A percentile compares a stretch with the other conserved stretches of the same genome.
These are phyloP conservation scores for Neoconidiobolus thromboides DNA, from an alignment of 371 early-diverging fungal species.

Conservation along the genomic window DNA sequence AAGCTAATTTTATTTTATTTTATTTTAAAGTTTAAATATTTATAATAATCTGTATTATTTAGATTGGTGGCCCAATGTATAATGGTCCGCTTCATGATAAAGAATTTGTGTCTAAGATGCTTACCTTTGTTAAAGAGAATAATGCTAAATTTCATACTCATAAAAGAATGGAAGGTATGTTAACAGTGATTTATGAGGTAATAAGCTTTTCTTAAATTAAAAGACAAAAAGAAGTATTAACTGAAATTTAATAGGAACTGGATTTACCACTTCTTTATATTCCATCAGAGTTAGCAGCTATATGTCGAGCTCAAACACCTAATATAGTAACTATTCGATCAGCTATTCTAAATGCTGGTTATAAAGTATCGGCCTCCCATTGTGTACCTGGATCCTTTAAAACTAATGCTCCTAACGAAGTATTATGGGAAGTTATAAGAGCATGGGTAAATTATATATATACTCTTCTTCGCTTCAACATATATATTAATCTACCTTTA, in stretches of 20 bases:
- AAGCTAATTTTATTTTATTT: constrained; percentile 9
- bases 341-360: constrained; percentile 84
- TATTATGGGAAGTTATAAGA: constrained; percentile 89
- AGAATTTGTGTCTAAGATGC: constrained; percentile 50
- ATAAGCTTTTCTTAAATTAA: constrained; percentile 2
- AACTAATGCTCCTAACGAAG: constrained; percentile 76
- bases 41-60: constrained; percentile 1
- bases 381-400: constrained; percentile 73
- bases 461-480: not conserved
- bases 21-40: not conserved
- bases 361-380: constrained; percentile 84
- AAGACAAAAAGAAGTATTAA: constrained; percentile 25
- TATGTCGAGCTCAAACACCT: not conserved
- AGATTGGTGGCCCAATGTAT: constrained; percentile 96
- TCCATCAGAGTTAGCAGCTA: constrained; percentile 20
- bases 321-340: constrained; percentile 26
- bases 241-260: constrained; percentile 21
- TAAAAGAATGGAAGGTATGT: constrained; percentile 86
- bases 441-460: constrained; percentile 23
- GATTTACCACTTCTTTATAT: constrained; percentile 65
- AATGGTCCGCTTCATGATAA: constrained; percentile 62
- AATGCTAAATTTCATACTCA: constrained; percentile 42
- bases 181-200: constrained; percentile 74
- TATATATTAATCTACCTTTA: not conserved
- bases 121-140: constrained; percentile 40